phyloP scores from a whole-genome alignment of 768 basidiomycete species.

The Termitomyces sp. region DNA sequence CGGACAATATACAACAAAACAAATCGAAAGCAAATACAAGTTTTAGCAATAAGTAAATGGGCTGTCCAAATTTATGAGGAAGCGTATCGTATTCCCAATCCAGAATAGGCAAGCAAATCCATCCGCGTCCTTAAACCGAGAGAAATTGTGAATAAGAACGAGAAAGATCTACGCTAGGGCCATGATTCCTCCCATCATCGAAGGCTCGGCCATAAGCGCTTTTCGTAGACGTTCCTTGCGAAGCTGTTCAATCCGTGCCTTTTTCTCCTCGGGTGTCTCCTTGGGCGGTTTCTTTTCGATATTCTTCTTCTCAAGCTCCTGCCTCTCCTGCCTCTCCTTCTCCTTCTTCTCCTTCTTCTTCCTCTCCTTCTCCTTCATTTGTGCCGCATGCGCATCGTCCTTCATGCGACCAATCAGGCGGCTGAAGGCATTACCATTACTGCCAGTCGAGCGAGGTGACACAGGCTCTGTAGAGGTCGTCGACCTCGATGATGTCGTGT shows the following conservation, averaged over 20 bases:
- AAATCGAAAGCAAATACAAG: slow-evolving; percentile 2
- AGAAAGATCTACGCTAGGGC: slow-evolving; percentile 5
- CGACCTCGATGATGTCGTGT: not conserved
- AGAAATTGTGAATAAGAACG: not conserved
- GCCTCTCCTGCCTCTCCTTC: slow-evolving; percentile 27
- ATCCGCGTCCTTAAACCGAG: not conserved
- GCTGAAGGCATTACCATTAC: slow-evolving; percentile 13
- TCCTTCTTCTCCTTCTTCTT: slow-evolving; percentile 33
- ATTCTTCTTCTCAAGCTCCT: slow-evolving; percentile 29
- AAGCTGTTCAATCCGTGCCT: slow-evolving; percentile 10
- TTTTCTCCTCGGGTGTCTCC: slow-evolving; percentile 13
- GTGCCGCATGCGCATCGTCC: slow-evolving; percentile 1
- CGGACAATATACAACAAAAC: not conserved
- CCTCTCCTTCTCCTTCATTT: slow-evolving; percentile 13
- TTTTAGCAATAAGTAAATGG: slow-evolving; percentile 4
- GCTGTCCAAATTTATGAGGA: slow-evolving; percentile 1
- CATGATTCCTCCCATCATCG: slow-evolving; percentile 14
- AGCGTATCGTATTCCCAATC: slow-evolving; percentile 1
- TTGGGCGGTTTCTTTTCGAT: slow-evolving; percentile 12
- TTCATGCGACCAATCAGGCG: slow-evolving; percentile 19
- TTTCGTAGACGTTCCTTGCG: slow-evolving; percentile 1
- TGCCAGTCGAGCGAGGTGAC: slow-evolving; percentile 12
- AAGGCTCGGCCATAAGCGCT: slow-evolving; percentile 8
- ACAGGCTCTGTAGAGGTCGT: not conserved
- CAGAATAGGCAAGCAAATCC: not conserved